Base-by-base conservation (phyloP, 106 monocot genomes). In the Vanilla planifolia region DNA sequence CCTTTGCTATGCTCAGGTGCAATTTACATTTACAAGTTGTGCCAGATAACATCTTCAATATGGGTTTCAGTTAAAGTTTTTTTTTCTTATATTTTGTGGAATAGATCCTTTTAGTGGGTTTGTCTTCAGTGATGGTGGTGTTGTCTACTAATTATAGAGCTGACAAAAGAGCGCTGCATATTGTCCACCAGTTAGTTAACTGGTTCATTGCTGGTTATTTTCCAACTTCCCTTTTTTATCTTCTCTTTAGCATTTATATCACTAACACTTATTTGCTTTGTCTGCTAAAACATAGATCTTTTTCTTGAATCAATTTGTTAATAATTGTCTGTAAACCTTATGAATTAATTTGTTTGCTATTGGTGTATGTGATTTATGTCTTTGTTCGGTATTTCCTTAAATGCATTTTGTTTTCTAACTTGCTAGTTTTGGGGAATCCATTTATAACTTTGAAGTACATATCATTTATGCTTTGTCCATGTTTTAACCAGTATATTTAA, bases 101-200 rank as follows among this genome's bases (percentile, higher is more conserved):
- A 61, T 76, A 89, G 93, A 67, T 43, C 30, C 37, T 75, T 34
- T 67, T 93, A 56, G 77, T 93, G 60, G 73, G 36, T 19, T 39
- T 89, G 45, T 93, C 93, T 64, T 85, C 88, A 11, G 40, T 62
- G 10, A 93, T 93, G 88, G 88, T 89, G 37, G 76, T 80, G 81
- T 10, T 93, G 28, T 85, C 88, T 15, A 89, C 88, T 51, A 85
- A 79, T 56, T 89, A 80, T 64, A 74, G 93, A 52, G 57, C 81
- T 61, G 62, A 77, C 62, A 79, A 85, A 63, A 82, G 73, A 61
- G 81, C 74, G 52, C 59, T 93, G 14, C 85, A 77, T 41, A 50
- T 64, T 23, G 8, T 70, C 39, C 93, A 93, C 65, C 93, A 93
- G 72, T 59, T 89, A 34, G 80, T 77, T 40, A 93, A 93, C 68